Percentiles rank a stretch among this genome's conserved stretches.
Evolutionary conservation across 1,284 basidiomycete genomes (phyloP).

Genomic region (Ustilago hordei): DNA sequence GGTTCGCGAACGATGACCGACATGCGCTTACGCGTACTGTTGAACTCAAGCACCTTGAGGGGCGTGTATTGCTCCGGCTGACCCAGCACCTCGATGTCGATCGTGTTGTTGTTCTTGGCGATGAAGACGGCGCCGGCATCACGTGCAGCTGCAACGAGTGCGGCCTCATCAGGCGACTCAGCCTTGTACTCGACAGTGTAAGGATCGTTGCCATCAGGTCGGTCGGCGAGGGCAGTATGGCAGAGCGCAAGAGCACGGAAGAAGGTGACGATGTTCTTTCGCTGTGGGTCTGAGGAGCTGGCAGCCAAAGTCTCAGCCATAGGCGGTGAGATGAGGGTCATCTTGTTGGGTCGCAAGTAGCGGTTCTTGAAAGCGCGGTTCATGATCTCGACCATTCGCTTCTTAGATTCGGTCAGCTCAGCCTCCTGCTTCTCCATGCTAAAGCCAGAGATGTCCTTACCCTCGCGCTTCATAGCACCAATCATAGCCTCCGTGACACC

Average conservation of each 20-base stretch:
- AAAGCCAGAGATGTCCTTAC: constrained; percentile 75
- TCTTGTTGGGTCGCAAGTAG: constrained; percentile 82
- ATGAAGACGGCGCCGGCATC: constrained; percentile 94
- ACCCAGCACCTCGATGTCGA: constrained; percentile 93
- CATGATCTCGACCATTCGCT: constrained; percentile 83
- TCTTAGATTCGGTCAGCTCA: constrained; percentile 78
- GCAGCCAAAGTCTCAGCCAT: constrained; percentile 82
- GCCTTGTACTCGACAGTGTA: constrained; percentile 89
- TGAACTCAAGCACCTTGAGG: constrained; percentile 89
- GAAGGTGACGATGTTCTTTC: constrained; percentile 81
- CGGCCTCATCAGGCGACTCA: constrained; percentile 93
- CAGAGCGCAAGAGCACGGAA: constrained; percentile 89
- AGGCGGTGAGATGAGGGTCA: constrained; percentile 88
- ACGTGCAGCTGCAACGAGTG: constrained; percentile 88
- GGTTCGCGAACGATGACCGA: constrained; percentile 86
- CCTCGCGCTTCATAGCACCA: constrained; percentile 86
- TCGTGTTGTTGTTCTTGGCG: constrained; percentile 77
- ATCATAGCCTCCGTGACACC: constrained; percentile 94
- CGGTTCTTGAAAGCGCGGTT: constrained; percentile 85
- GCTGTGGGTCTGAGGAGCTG: constrained; percentile 74
- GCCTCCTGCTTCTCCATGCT: constrained; percentile 73
- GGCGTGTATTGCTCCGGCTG: constrained; percentile 84
- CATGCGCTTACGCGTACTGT: constrained; percentile 92
- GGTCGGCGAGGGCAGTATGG: constrained; percentile 83
- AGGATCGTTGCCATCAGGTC: constrained; percentile 73